These are phyloP conservation scores for Dittrichia graveolens DNA, from an alignment of 129 eudicot genomes.

Conservation along the genomic window DNA sequence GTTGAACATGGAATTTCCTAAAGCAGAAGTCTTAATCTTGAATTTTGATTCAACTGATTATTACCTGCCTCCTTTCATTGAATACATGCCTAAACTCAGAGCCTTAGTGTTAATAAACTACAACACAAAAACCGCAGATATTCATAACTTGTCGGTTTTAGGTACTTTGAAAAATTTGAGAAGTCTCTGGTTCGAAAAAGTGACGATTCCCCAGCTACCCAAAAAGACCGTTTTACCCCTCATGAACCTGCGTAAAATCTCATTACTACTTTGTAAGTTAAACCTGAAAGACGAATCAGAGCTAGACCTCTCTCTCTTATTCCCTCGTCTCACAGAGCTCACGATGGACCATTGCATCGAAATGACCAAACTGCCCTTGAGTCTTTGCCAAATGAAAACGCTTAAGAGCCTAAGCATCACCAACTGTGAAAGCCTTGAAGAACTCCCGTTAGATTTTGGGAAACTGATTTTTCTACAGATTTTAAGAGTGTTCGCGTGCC, in stretches of 20 bases:
- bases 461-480: conserved; percentile 46
- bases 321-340: conserved; percentile 78
- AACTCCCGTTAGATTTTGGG: conserved; percentile 71
- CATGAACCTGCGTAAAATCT: conserved; percentile 56
- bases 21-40: conserved; percentile 86
- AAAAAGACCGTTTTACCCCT: conserved; percentile 50
- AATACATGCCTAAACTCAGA: conserved; percentile 80
- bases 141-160: conserved; percentile 58
- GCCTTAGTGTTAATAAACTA: conserved; percentile 72
- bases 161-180: conserved; percentile 52
- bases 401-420: conserved; percentile 74
- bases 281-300: conserved; percentile 37
- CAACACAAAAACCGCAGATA: conserved; percentile 51
- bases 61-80: conserved; percentile 73
- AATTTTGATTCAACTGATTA: conserved; percentile 64
- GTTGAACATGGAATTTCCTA: conserved; percentile 74
- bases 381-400: conserved; percentile 51
- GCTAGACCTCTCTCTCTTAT: conserved; percentile 56
- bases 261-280: conserved; percentile 69
- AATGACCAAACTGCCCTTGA: conserved; percentile 55
- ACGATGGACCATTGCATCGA: conserved; percentile 82
- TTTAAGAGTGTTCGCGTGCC: conserved; percentile 79
- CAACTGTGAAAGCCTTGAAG: conserved; percentile 68
- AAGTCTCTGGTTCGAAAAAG: conserved; percentile 87
- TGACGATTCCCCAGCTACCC: conserved; percentile 65